Base-by-base conservation (phyloP, 2,329 filamentous ascomycete species). In the Neocatenulostroma microsporum region DNA sequence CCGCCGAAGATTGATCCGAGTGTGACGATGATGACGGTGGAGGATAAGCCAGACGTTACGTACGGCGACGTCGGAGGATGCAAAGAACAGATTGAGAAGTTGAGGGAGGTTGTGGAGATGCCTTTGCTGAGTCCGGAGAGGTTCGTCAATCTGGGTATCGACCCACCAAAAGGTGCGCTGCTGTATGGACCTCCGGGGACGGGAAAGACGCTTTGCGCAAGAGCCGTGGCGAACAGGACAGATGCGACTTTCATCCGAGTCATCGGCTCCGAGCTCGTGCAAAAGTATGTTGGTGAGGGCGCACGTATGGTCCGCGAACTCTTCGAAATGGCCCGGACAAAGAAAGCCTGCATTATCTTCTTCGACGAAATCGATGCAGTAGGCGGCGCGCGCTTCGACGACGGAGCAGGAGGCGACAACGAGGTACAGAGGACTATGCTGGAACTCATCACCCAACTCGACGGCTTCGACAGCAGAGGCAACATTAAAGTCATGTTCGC, bases 401-500 rank as follows among this genome's bases (percentile, higher is more conserved):
- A 96, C 53, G 89, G 89, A 49, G 89, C 89, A 45, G 89, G 89
- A 53, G 89, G 89, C 56, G 89, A 96, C 65, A 96, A 96, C 60
- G 89, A 96, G 63, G 89, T 96, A 5, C 89, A 96, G 66, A 76
- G 89, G 69, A 96, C 89, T 48, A 96, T 96, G 89, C 68, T 96
- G 72, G 89, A 96, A 61, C 74, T 96, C 36, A 96, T 96, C 58
- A 96, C 89, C 21, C 89, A 96, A 64, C 73, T 96, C 30, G 89
- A 96, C 57, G 89, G 89, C 46, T 96, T 96, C 69, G 89, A 96
- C 58, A 84, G 87, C 32, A 76, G 89, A 62, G 89, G 89, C 62
- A 96, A 96, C 66, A 96, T 96, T 74, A 96, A 96, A 68, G 89
- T 96, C 65, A 96, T 96, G 89, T 96, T 96, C 58, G 89, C 89